These are phyloP conservation scores for Myxozyma vanderwaltii DNA, from an alignment of 805 yeast species.

Conservation along the genomic window DNA sequence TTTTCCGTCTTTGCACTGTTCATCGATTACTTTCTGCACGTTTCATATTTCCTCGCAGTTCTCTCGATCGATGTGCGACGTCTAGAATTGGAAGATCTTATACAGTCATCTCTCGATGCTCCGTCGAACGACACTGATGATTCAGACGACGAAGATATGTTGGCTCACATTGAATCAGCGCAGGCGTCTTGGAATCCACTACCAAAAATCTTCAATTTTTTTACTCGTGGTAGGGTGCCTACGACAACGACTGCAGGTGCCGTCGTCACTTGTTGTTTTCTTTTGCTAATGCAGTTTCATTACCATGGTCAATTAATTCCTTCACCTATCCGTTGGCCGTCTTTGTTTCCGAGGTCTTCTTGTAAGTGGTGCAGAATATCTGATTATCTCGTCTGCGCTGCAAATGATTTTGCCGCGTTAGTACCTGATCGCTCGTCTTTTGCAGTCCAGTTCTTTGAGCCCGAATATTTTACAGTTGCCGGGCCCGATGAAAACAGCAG, in stretches of 20 bases:
- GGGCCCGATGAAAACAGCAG: neutral
- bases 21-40: constrained; percentile 61
- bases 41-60: constrained; percentile 66
- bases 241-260: constrained; percentile 32
- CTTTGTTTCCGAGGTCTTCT: neutral
- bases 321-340: neutral
- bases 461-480: constrained; percentile 12
- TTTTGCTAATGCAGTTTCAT: constrained; percentile 23
- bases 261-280: constrained; percentile 14
- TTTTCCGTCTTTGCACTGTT: constrained; percentile 54
- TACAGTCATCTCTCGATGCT: constrained; percentile 15
- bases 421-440: constrained; percentile 9
- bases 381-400: constrained; percentile 1
- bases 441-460: constrained; percentile 18
- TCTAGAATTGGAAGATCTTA: constrained; percentile 59
- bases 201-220: constrained; percentile 16
- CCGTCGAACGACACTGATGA: constrained; percentile 22
- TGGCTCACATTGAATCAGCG: neutral
- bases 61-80: constrained; percentile 68
- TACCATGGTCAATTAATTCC: constrained; percentile 10
- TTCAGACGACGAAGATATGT: constrained; percentile 29
- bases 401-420: constrained; percentile 3
- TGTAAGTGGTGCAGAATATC: neutral
- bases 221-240: constrained; percentile 23
- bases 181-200: constrained; percentile 29